phyloP scores from a whole-genome alignment of 2,329 filamentous ascomycete species.

The Colletotrichum tanaceti region DNA sequence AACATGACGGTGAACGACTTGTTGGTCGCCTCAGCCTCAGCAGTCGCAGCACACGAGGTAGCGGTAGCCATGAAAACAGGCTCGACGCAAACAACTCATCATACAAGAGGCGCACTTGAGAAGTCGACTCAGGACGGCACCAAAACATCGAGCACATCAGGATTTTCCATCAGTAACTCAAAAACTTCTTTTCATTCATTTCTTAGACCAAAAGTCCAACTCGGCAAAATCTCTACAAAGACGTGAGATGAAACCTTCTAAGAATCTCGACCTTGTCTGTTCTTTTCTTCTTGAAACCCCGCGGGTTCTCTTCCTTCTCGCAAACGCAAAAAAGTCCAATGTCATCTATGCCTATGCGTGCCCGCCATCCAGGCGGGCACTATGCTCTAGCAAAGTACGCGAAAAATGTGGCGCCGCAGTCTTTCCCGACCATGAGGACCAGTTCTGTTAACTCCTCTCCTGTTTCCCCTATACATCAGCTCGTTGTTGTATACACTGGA shows the following conservation, averaged over 20 bases:
- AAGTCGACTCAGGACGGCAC: too few species aligned
- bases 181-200: constrained; percentile 29
- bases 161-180: constrained; percentile 3
- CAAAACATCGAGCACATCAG: background rate
- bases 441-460: constrained; percentile 17
- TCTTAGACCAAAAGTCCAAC: constrained; percentile 31
- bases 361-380: constrained; percentile 34
- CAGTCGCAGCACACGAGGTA: too few species aligned
- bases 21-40: too few species aligned
- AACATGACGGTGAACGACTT: too few species aligned
- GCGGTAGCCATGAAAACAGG: too few species aligned
- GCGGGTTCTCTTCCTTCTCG: background rate
- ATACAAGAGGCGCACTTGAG: too few species aligned
- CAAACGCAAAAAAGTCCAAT: constrained; percentile 25
- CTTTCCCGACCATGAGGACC: constrained; percentile 6
- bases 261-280: constrained; percentile 15
- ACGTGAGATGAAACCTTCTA: background rate
- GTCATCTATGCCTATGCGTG: constrained; percentile 35
- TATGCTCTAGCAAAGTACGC: constrained; percentile 36
- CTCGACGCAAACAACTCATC: too few species aligned
- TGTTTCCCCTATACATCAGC: constrained; percentile 7
- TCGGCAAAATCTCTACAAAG: constrained; percentile 17
- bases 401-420: constrained; percentile 13
- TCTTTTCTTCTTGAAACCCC: background rate
- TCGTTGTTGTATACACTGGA: constrained; percentile 15